These are phyloP conservation scores for Termitomyces sp. DNA, from an alignment of 768 basidiomycete genomes.

Conservation along the genomic window DNA sequence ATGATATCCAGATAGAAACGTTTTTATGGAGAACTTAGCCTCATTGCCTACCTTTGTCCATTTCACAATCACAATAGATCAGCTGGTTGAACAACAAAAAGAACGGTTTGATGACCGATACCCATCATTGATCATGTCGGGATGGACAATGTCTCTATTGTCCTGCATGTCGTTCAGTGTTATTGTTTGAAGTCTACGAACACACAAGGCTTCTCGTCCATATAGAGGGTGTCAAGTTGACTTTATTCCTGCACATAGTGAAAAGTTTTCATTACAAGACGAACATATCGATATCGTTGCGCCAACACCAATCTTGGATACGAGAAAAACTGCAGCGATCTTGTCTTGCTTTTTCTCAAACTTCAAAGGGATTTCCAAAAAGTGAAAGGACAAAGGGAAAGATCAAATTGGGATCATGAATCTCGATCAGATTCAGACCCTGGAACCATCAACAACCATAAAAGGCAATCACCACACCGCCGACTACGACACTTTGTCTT, in stretches of 20 bases:
- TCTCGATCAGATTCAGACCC: conserved; percentile 1
- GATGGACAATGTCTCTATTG: conserved; percentile 17
- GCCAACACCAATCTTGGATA: neutral
- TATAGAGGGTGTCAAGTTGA: neutral
- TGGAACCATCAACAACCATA: neutral
- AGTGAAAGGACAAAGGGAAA: conserved; percentile 13
- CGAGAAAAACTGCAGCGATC: neutral
- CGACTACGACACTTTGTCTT: neutral
- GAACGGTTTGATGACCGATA: conserved; percentile 19
- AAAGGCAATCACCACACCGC: conserved; percentile 1
- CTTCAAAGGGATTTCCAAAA: conserved; percentile 13
- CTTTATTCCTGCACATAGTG: neutral
- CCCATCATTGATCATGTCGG: conserved; percentile 15
- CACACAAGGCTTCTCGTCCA: neutral
- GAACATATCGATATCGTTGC: neutral
- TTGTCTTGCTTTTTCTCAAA: neutral
- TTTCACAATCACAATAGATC: conserved; percentile 14
- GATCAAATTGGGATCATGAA: conserved; percentile 8
- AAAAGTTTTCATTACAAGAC: neutral
- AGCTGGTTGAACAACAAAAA: conserved; percentile 27
- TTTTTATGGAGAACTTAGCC: conserved; percentile 24
- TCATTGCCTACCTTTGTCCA: conserved; percentile 25
- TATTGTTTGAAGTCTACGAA: neutral
- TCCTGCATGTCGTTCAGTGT: neutral
- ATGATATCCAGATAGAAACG: neutral